Evolutionary conservation across 306 rosid species (phyloP).

Genomic region (Quercus wislizeni): DNA sequence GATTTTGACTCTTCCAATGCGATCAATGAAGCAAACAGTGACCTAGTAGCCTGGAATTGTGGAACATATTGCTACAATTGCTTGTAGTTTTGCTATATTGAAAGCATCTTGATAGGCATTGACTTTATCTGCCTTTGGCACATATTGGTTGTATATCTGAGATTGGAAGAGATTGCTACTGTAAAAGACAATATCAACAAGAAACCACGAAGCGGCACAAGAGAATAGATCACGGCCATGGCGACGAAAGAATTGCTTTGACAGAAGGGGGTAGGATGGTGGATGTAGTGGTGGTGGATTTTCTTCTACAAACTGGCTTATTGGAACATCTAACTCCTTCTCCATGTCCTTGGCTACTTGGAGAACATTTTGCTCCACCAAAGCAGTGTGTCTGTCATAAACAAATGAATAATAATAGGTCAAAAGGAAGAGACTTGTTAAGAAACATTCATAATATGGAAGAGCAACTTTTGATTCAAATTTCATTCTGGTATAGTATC

Average conservation of each 20-base stretch:
- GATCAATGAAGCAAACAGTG: conserved; percentile 63
- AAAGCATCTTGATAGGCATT: conserved; percentile 39
- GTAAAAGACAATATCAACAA: conserved; percentile 64
- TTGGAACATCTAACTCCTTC: conserved; percentile 49
- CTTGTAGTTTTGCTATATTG: conserved; percentile 47
- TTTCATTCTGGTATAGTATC: too few relatives aligned
- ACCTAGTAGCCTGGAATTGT: conserved; percentile 75
- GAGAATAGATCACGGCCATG: conserved; percentile 68
- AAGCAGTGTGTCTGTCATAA: conserved; percentile 55
- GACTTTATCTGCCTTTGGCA: accelerated
- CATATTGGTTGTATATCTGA: conserved; percentile 35
- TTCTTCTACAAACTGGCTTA: conserved; percentile 49
- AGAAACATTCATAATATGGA: too few relatives aligned
- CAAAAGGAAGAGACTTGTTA: too few relatives aligned
- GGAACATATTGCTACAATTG: conserved; percentile 52
- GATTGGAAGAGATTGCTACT: conserved; percentile 69
- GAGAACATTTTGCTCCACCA: conserved; percentile 61
- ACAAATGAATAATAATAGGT: neutral
- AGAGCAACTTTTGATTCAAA: too few relatives aligned
- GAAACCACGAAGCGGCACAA: conserved; percentile 53
- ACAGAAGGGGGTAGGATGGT: conserved; percentile 33
- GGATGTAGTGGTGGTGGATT: conserved; percentile 2
- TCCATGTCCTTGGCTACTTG: conserved; percentile 81
- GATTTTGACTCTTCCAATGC: conserved; percentile 60
- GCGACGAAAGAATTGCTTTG: conserved; percentile 41